Conservation (phyloP, 106 monocot species). For the Acorus gramineus region DNA sequence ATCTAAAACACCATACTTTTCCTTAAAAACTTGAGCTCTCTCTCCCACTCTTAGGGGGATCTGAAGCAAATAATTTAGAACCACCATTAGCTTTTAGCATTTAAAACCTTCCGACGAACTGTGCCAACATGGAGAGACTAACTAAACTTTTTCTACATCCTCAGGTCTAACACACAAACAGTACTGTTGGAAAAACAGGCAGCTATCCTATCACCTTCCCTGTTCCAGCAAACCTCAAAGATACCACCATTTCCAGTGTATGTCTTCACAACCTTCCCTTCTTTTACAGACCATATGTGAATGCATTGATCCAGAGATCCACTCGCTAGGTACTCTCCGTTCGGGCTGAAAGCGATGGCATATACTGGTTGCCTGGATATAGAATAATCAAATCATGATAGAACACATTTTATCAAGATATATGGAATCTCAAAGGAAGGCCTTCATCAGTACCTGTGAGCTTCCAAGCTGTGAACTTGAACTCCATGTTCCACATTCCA, state of each 20-base stretch:
- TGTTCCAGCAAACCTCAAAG: conserved; percentile 98
- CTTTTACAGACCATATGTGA: conserved; percentile 91
- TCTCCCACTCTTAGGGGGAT: no score
- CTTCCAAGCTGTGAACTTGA: conserved; percentile 57
- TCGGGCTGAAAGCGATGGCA: conserved; percentile 88
- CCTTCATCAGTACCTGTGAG: conserved; percentile 46
- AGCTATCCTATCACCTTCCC: conserved; percentile 86
- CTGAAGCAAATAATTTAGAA: no score
- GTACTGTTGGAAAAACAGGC: conserved; percentile 90
- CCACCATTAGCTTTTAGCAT: no score
- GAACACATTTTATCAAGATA: no score
- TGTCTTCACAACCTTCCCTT: conserved; percentile 71
- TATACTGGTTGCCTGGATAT: conserved; percentile 78
- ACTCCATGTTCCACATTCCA: conserved; percentile 85
- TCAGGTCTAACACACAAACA: conserved; percentile 83
- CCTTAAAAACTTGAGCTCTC: no score
- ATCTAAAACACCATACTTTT: no score
- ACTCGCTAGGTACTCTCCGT: conserved; percentile 83
- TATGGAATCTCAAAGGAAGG: no score
- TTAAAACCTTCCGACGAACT: no score
- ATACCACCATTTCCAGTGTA: conserved; percentile 82
- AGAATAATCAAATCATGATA: no score
- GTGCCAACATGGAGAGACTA: no score
- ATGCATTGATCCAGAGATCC: conserved; percentile 88
- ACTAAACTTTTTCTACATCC: conserved; percentile 29